Percentiles rank a stretch among this genome's conserved stretches.
phyloP scores from a whole-genome alignment of 352 stramenopile genomes.

The Phytopythium vexans region DNA sequence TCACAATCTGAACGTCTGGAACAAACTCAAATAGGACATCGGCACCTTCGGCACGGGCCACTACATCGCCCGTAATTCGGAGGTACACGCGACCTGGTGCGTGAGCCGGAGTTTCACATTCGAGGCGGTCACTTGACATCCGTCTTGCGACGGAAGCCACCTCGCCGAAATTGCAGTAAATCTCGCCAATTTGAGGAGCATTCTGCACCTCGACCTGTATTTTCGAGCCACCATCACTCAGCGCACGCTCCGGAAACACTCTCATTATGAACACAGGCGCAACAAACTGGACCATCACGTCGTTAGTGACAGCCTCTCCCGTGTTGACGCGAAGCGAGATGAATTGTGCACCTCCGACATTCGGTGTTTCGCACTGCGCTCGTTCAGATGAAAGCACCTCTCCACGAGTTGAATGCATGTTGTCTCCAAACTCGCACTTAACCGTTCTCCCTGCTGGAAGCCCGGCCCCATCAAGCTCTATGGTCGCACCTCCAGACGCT shows the following conservation, averaged over 20 bases:
- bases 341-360: constrained; percentile 5
- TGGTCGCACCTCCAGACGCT: constrained; percentile 10
- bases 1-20: constrained; percentile 21
- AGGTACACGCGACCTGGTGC: constrained; percentile 12
- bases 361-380: constrained; percentile 17
- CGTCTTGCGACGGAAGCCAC: constrained; percentile 8
- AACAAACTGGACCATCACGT: constrained; percentile 30
- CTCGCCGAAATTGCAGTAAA: constrained; percentile 31
- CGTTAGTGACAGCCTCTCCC: constrained; percentile 19
- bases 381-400: constrained; percentile 11
- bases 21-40: constrained; percentile 27
- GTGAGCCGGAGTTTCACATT: constrained; percentile 25
- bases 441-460: constrained; percentile 7
- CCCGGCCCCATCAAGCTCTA: constrained; percentile 22
- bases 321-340: constrained; percentile 19
- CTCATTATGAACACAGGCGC: constrained; percentile 13
- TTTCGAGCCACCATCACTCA: constrained; percentile 21
- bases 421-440: constrained; percentile 26
- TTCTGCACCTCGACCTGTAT: constrained; percentile 17
- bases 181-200: not conserved
- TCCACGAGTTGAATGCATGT: constrained; percentile 8
- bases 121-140: constrained; percentile 10
- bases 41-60: constrained; percentile 7
- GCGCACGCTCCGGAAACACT: constrained; percentile 21
- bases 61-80: constrained; percentile 8